Conservation (phyloP, 140 eudicot genomes). For the Ambrosia hybrid region DNA sequence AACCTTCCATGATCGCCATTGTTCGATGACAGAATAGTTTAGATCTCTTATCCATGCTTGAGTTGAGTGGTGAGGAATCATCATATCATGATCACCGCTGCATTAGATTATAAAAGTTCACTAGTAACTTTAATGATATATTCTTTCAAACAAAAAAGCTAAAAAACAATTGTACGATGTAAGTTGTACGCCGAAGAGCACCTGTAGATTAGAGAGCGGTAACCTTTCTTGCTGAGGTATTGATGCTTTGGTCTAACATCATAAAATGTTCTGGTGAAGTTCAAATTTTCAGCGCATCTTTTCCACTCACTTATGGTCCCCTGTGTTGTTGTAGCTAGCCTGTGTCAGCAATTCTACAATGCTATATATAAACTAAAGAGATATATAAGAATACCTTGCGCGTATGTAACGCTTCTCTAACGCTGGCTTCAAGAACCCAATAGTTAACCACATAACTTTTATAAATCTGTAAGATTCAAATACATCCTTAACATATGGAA, state of each 20-base stretch:
- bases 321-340: constrained; percentile 25
- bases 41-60: constrained; percentile 54
- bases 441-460: constrained; percentile 22
- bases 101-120: background rate
- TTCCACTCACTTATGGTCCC: constrained; percentile 37
- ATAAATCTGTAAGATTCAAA: constrained; percentile 22
- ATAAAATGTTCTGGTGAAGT: background rate
- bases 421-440: constrained; percentile 39
- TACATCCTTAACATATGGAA: background rate
- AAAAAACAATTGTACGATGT: background rate
- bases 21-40: constrained; percentile 43
- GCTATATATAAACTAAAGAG: background rate
- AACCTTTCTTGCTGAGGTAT: constrained; percentile 46
- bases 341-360: background rate
- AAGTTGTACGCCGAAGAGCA: background rate
- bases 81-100: constrained; percentile 70
- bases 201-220: constrained; percentile 55
- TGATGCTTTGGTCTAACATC: constrained; percentile 39
- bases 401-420: constrained; percentile 48
- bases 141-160: background rate
- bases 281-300: constrained; percentile 25
- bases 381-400: constrained; percentile 35
- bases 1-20: constrained; percentile 39
- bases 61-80: constrained; percentile 40
- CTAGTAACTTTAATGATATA: too few species aligned